Evolutionary conservation across 495 filamentous ascomycete species (phyloP), one percentile per base, ranked within the genome.

Genomic region (Aspergillus bertholletiae): DNA sequence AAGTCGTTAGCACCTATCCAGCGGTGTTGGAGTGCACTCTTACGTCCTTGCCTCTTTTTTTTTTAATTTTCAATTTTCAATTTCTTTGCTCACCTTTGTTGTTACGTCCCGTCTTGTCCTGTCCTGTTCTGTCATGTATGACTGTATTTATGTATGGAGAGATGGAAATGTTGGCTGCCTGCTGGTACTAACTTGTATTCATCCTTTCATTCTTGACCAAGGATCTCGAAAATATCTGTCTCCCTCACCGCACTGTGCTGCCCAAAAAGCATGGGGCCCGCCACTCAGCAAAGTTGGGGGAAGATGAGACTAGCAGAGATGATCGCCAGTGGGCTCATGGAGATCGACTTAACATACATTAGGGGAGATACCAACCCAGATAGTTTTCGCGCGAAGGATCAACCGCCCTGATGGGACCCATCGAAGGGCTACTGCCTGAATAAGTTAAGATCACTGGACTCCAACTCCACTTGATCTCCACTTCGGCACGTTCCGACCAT

Each of bases 401-500:
- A n/a, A n/a, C n/a, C n/a, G n/a, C n/a, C n/a, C n/a, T n/a, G n/a
- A n/a, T n/a, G n/a, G n/a, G n/a, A n/a, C n/a, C n/a, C n/a, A n/a
- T n/a, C n/a, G n/a, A n/a, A n/a, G n/a, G n/a, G n/a, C n/a, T n/a
- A n/a, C n/a, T n/a, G n/a, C n/a, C n/a, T n/a, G n/a, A n/a, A n/a
- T n/a, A n/a, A n/a, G n/a, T n/a, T n/a, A n/a, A n/a, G n/a, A n/a
- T n/a, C n/a, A n/a, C n/a, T n/a, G n/a, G n/a, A n/a, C n/a, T n/a
- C n/a, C n/a, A 20, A 58, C 48, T 30, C 46, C 34, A 22, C 41
- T 43, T 17, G n/a, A 17, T 40, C 13, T 40, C n/a, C n/a, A 43
- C 46, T 32, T 64, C 66, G 66, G 66, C 57, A 64, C 52, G 57
- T 66, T 64, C 61, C 61, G 65, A 48, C 54, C 46, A 51, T 51